phyloP scores from a whole-genome alignment of 2,329 filamentous ascomycete genomes.

The Intubia oerlemansii region DNA sequence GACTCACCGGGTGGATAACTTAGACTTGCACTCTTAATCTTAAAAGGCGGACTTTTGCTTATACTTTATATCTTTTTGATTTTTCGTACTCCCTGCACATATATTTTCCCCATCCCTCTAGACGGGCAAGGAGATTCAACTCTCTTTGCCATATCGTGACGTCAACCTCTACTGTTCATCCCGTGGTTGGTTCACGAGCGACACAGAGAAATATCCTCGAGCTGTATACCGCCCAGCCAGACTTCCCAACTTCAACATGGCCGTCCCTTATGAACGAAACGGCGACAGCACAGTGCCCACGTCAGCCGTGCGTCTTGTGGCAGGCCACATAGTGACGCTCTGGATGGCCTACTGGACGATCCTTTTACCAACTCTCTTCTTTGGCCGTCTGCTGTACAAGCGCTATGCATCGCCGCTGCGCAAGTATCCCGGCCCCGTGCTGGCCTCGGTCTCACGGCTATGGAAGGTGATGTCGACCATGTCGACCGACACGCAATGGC shows the following conservation, averaged over 20 bases:
- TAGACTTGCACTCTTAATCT: too few species aligned
- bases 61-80: too few species aligned
- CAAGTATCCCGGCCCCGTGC: constrained; percentile 15
- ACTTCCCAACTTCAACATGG: background rate
- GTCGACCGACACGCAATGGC: constrained; percentile 18
- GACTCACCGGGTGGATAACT: too few species aligned
- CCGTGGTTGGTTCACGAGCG: too few species aligned
- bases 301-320: constrained; percentile 9
- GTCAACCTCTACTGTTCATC: too few species aligned
- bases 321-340: constrained; percentile 8
- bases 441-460: constrained; percentile 16
- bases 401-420: constrained; percentile 15
- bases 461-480: constrained; percentile 20
- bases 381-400: constrained; percentile 11
- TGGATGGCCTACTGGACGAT: constrained; percentile 12
- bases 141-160: too few species aligned
- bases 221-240: too few species aligned
- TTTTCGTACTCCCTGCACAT: too few species aligned
- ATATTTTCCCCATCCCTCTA: too few species aligned
- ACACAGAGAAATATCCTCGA: too few species aligned
- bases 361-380: constrained; percentile 10
- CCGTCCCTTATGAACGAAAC: constrained; percentile 5
- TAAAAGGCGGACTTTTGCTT: too few species aligned
- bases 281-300: constrained; percentile 8
- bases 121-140: too few species aligned